Conservation (phyloP, 2,329 filamentous ascomycete species). For the Penicillium sp. region DNA sequence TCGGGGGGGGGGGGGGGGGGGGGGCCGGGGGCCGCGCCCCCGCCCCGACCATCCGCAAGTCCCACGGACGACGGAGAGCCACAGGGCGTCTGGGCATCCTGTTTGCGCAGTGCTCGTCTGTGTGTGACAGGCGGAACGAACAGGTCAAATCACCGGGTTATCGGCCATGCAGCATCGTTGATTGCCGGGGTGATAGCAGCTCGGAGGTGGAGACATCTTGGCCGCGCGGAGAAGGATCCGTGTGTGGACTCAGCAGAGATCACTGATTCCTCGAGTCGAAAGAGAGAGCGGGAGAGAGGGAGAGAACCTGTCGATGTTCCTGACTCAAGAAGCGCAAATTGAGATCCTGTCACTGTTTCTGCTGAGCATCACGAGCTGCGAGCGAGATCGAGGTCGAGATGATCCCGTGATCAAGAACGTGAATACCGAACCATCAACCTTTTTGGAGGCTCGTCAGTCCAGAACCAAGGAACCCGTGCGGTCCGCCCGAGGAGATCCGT, state of each 20-base stretch:
- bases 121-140: conserved; percentile 11
- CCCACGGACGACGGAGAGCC: conserved; percentile 3
- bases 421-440: too few species aligned
- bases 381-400: neutral
- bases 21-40: too few species aligned
- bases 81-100: neutral
- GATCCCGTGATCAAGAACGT: neutral
- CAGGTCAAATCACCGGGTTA: neutral
- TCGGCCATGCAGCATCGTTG: neutral
- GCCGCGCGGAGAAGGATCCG: neutral
- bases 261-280: too few species aligned
- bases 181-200: conserved; percentile 1
- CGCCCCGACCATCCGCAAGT: too few species aligned
- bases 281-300: neutral
- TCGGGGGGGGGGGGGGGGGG: too few species aligned
- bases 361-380: too few species aligned
- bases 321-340: neutral
- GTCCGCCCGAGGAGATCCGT: conserved; percentile 3
- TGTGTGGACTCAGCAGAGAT: neutral
- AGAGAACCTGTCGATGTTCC: neutral
- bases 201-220: neutral
- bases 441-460: too few species aligned
- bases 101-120: conserved; percentile 9
- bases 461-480: conserved; percentile 1
- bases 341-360: too few species aligned